Base-by-base conservation (phyloP, 768 basidiomycete genomes). In the Porphyrellus cyaneotinctus region DNA sequence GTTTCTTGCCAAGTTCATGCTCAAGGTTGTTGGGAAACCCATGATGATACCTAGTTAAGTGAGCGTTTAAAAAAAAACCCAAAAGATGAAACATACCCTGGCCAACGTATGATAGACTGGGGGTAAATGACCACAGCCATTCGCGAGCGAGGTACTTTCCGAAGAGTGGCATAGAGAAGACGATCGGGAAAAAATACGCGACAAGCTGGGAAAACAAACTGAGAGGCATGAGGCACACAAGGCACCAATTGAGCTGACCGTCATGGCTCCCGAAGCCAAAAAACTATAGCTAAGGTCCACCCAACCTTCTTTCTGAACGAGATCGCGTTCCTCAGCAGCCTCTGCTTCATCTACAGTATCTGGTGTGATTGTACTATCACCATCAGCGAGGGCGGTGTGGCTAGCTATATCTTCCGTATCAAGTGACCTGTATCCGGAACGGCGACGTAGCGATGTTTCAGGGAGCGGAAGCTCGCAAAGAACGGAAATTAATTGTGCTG, bases 101-200 rank as follows among this genome's bases (percentile, higher is more conserved):
- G 1, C 94, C 94, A 35, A 97, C 84, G 63, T 97, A 97, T 0
- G 89, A 91, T 22, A 95, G 72, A 67, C 88, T 91, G 2, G 93
- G 95, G 0, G 91, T 88, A 64, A 97, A 95, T 36, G 83, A 88
- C 93, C 94, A 98, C 13, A 94, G 69, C 93, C 94, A 97, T 58
- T 89, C 77, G 36, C 78, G 79, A 4, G 95, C 95, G 3, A 97
- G 77, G 63, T 89, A 83, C 35, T 73, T 78, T 8, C 92, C 92
- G 59, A 97, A 91, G 1, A 95, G 55, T 2, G 95, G 95, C 26
- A 98, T 79, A 1, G 91, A 80, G 64, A 93, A 95, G 26, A 93
- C 66, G 20, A 93, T 80, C 0, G 95, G 95, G 64, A 95, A 91
- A 67, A 95, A 90, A 62, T 94, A 92, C 24, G 91, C 87, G 28